phyloP scores from a whole-genome alignment of 1,284 basidiomycete genomes.

The Austroboletus niveus region DNA sequence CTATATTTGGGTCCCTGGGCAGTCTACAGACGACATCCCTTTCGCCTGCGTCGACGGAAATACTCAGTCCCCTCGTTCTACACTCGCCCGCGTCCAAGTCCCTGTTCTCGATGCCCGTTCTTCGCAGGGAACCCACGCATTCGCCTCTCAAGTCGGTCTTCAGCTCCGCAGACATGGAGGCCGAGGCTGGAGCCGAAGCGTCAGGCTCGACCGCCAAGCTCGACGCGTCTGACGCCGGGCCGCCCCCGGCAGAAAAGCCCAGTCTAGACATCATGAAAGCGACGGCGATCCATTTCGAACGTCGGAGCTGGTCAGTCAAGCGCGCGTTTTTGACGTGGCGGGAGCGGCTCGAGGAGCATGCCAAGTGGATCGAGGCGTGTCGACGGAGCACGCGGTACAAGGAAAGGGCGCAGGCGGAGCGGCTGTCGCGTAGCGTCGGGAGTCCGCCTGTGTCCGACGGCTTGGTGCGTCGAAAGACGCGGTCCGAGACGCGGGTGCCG shows the following conservation, averaged over 20 bases:
- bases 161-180: conserved; percentile 10
- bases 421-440: conserved; percentile 32
- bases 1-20: conserved; percentile 27
- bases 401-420: conserved; percentile 44
- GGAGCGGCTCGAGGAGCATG: conserved; percentile 40
- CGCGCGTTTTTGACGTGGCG: conserved; percentile 37
- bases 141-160: conserved; percentile 27
- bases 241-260: conserved; percentile 15
- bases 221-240: not conserved
- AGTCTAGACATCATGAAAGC: conserved; percentile 24
- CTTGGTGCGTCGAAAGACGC: not conserved
- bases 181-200: conserved; percentile 1
- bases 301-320: conserved; percentile 31
- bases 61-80: conserved; percentile 48
- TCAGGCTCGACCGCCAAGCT: conserved; percentile 4
- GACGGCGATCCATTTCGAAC: conserved; percentile 41
- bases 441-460: conserved; percentile 1
- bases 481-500: conserved; percentile 36
- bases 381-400: conserved; percentile 58
- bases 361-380: conserved; percentile 58
- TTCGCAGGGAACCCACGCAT: conserved; percentile 25
- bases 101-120: conserved; percentile 14
- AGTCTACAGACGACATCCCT: conserved; percentile 34
- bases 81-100: conserved; percentile 34
- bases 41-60: conserved; percentile 35